phyloP scores from a whole-genome alignment of 257 asterid genomes.

The Nicotiana paniculata region DNA sequence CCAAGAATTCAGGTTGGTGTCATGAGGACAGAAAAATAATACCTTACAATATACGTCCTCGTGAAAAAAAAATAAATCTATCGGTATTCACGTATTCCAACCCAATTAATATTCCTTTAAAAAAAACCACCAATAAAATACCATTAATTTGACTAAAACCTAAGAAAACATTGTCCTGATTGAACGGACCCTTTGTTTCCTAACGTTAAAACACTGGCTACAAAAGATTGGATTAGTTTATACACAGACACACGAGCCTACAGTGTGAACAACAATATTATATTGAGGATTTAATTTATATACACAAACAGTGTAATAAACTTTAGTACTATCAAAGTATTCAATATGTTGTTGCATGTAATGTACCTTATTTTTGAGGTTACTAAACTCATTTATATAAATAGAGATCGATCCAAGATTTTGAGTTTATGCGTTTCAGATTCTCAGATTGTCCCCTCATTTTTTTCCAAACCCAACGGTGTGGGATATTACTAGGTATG shows the following conservation, averaged over 20 bases:
- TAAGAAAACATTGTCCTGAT: conserved; percentile 24
- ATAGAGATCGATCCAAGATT: too few species aligned
- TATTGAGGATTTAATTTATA: neutral
- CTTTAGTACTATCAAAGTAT: too few species aligned
- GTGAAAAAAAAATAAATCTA: neutral
- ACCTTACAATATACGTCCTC: neutral
- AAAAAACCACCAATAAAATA: neutral
- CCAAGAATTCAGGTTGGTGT: conserved; percentile 29
- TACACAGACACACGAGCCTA: neutral
- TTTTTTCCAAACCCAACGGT: too few species aligned
- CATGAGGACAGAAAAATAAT: conserved; percentile 6
- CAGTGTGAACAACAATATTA: neutral
- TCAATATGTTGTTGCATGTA: too few species aligned
- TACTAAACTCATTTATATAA: too few species aligned
- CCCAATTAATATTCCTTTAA: neutral
- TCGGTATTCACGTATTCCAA: conserved; percentile 8
- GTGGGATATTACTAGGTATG: too few species aligned
- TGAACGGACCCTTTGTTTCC: conserved; percentile 28
- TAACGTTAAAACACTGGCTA: conserved; percentile 20
- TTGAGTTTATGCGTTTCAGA: too few species aligned
- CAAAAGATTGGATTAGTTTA: neutral
- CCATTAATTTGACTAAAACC: conserved; percentile 26
- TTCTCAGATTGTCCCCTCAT: too few species aligned
- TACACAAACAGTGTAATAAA: too few species aligned
- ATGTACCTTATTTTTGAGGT: neutral